Base-by-base conservation (phyloP, 1,139 yeast genomes). In the Taphrina deformans region DNA sequence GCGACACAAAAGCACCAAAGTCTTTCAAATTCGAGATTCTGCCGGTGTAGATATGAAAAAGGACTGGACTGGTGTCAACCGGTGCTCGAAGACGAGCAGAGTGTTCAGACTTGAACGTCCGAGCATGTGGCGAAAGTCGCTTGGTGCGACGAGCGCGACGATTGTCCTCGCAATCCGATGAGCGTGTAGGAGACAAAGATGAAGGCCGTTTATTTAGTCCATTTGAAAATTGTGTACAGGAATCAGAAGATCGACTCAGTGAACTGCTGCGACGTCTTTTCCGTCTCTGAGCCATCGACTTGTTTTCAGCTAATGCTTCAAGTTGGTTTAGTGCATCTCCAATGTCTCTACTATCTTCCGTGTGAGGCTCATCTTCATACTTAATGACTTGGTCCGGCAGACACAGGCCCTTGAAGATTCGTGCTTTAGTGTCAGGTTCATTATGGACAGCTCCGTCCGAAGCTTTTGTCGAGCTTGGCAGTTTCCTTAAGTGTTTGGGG, bases 1-100 rank as follows among this genome's bases (percentile, higher is more conserved):
- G 70, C 5, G 83, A 73, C 0, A 91, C 83, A 73, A 93, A 92
- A 0, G 91, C 96, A 0, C 99, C 98, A 75, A 84, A 92, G 1
- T 82, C 75, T 24, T 85, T 83, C 3, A 89, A 73, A 56, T 83
- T 83, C 50, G 79, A 79, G 0, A 92, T 87, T 26, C 71, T 75
- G 0, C 96, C 97, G 48, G 74, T 75, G 71, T 86, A 86, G 0
- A 88, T 76, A 27, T 78, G 73, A 24, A 82, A 83, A 9, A 44
- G 26, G 24, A 5, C 48, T 10, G 27, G 48, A 10, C 27, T 44
- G 6, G 24, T 44, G 27, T 44, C 41, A 12, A 3, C 16, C 18
- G n/a, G 41, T 12, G 18, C 41, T 14, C n/a, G 41, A 38, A 7
- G 18, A 7, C 41, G 16, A 38, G 7, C 1, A 9, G 41, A 38